A percentile compares a stretch with the other conserved stretches of the same genome.
Evolutionary conservation across 768 basidiomycete genomes (phyloP).

Genomic region (Leccinum aurantiacum): DNA sequence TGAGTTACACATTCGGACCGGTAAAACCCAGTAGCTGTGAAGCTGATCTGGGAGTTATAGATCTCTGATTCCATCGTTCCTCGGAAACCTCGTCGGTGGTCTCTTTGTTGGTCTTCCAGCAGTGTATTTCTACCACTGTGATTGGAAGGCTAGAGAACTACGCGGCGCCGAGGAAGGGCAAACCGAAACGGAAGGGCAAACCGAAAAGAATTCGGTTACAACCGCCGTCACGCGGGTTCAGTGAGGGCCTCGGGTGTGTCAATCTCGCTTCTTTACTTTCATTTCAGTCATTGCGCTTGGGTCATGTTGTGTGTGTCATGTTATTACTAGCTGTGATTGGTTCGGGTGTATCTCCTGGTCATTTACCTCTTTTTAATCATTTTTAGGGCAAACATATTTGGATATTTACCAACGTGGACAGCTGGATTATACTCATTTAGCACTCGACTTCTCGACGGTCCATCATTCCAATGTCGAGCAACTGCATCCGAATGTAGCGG

Average conservation of each 20-base stretch:
- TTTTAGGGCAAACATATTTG: background rate
- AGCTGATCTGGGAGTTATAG: slow-evolving; percentile 22
- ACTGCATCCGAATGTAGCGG: background rate
- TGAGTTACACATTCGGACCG: slow-evolving; percentile 29
- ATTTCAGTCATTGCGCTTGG: too few relatives aligned
- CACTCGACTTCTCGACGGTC: background rate
- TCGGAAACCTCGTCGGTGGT: slow-evolving; percentile 70
- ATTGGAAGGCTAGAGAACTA: slow-evolving; percentile 44
- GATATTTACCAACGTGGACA: background rate
- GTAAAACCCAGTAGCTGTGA: background rate
- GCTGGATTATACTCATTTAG: background rate
- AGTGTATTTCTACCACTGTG: slow-evolving; percentile 59
- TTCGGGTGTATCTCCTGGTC: background rate
- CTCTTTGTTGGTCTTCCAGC: slow-evolving; percentile 64
- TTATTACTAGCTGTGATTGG: background rate
- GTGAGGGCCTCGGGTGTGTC: background rate
- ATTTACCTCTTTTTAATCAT: background rate
- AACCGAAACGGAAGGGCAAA: slow-evolving; percentile 16
- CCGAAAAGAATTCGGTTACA: slow-evolving; percentile 13
- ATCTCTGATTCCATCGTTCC: slow-evolving; percentile 62
- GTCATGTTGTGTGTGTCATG: background rate
- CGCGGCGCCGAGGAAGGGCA: slow-evolving; percentile 40
- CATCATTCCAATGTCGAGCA: background rate
- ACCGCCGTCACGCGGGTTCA: slow-evolving; percentile 1
- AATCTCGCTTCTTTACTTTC: background rate